Evolutionary conservation across 148 eudicot genomes (phyloP), one percentile per base, ranked within the genome.

Genomic region (Euryodendron excelsum): DNA sequence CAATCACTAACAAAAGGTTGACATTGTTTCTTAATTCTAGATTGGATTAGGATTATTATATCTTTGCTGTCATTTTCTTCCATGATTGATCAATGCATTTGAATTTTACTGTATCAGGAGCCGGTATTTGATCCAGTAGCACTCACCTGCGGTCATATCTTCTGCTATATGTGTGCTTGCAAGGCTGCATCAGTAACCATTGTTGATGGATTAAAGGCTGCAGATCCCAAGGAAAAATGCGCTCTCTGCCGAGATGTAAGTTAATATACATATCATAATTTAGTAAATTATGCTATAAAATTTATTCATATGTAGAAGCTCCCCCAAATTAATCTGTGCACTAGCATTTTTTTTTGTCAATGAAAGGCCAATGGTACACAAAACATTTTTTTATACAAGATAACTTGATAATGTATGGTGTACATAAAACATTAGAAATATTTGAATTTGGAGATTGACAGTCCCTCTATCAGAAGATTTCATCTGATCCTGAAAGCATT

Each of bases 131-230:
- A 95, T 62, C 91, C 98, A 1, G 93, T 95, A 33, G 89, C 96
- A 81, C 92, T 93, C 41, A 84, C 85, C 20, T 93, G 98, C 74
- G 97, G 98, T 44, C 99, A 95, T 80, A 91, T 95, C 80, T 89
- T 91, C 80, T 95, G 97, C 73, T 88, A 90, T 78, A 86, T 87
- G 80, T 95, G 99, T 80, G 92, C 98, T 75, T 95, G 98, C 85
- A 91, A 90, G 78, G 88, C 94, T 79, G 97, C 90, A 55, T 95
- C 98, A 53, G 98, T 95, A 78, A 90, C 89, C 61, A 86, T 91
- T 58, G 94, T 95, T 15, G 94, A 95, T 73, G 98, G 99, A 63
- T 80, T 95, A 37, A 83, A 87, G 69, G 89, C 79, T 30, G 88
- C 98, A 65, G 48, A 88, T 67, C 81, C 86, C 59, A 91, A 75